phyloP scores from a whole-genome alignment of 257 asterid species.

The Nicotiana noctiflora region DNA sequence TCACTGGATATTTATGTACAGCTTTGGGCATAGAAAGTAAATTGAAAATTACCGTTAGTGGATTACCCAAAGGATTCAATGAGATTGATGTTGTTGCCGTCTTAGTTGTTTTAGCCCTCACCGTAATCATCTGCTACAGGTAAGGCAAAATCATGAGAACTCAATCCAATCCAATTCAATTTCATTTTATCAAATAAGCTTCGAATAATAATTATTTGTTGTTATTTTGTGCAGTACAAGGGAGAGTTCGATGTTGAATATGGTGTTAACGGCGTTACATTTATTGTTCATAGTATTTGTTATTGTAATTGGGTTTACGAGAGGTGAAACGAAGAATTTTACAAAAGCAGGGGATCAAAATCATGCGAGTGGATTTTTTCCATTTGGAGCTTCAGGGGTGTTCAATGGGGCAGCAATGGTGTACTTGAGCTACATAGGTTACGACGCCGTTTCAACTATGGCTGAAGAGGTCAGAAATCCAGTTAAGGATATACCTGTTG shows the following conservation, averaged over 20 bases:
- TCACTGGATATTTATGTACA: constrained; percentile 38
- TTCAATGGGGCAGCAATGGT: constrained; percentile 90
- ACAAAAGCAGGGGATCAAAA: constrained; percentile 47
- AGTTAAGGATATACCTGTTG: constrained; percentile 72
- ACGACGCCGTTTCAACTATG: constrained; percentile 97
- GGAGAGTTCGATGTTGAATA: constrained; percentile 81
- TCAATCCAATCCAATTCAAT: not conserved
- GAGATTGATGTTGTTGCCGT: constrained; percentile 80
- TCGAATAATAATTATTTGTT: not conserved
- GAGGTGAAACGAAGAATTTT: constrained; percentile 60
- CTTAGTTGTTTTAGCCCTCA: constrained; percentile 57
- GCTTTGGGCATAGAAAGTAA: constrained; percentile 49
- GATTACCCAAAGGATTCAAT: constrained; percentile 67
- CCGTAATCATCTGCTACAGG: constrained; percentile 87
- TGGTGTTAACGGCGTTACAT: constrained; percentile 68
- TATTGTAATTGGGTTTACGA: constrained; percentile 69
- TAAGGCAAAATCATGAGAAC: not conserved
- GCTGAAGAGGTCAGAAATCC: constrained; percentile 87
- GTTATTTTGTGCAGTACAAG: constrained; percentile 45
- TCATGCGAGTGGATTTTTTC: constrained; percentile 61
- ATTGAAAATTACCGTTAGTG: constrained; percentile 42
- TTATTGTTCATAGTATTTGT: constrained; percentile 64
- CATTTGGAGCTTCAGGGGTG: constrained; percentile 74
- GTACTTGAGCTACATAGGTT: constrained; percentile 86
- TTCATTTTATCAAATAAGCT: not conserved